Percentiles rank a stretch among this genome's conserved stretches.
Conservation (phyloP, 1,284 basidiomycete species). For the Ustilago esculenta region DNA sequence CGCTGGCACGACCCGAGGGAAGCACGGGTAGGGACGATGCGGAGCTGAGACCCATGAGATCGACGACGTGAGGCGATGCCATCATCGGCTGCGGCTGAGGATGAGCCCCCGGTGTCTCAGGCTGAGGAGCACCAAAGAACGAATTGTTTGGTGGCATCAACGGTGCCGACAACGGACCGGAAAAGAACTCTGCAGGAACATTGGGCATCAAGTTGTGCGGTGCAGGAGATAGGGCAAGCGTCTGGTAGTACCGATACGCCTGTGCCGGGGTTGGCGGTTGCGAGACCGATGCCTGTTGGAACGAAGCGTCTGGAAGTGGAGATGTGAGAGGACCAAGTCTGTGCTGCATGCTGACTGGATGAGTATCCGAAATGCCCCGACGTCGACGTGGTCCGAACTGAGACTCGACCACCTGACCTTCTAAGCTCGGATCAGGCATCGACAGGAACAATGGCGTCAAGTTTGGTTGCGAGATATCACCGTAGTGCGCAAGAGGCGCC, state of each 20-base stretch:
- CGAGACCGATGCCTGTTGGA: conserved; percentile 33
- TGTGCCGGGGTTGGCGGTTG: conserved; percentile 38
- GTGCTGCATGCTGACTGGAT: conserved; percentile 17
- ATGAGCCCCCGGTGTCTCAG: conserved; percentile 1
- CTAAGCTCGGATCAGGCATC: conserved; percentile 12
- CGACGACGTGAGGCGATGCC: conserved; percentile 23
- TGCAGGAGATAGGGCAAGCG: conserved; percentile 13
- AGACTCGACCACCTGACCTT: conserved; percentile 19
- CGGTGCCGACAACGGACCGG: conserved; percentile 17
- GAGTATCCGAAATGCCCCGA: conserved; percentile 35
- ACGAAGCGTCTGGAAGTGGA: conserved; percentile 6
- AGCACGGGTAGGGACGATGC: conserved; percentile 1
- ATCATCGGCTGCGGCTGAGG: conserved; percentile 12
- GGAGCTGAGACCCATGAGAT: conserved; percentile 32
- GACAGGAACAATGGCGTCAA: conserved; percentile 21
- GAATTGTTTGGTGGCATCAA: conserved; percentile 13
- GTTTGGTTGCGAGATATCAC: conserved; percentile 17
- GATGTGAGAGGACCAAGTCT: conserved; percentile 21
- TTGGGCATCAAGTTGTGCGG: conserved; percentile 4
- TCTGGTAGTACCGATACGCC: conserved; percentile 27
- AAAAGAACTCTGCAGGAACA: conserved; percentile 11
- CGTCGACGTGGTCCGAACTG: conserved; percentile 38
- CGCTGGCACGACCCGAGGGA: conserved; percentile 26
- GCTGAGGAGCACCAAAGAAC: conserved; percentile 4
- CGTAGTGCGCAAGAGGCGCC: conserved; percentile 20